Evolutionary conservation across 306 rosid genomes (phyloP).

Genomic region (Parietaria judaica): DNA sequence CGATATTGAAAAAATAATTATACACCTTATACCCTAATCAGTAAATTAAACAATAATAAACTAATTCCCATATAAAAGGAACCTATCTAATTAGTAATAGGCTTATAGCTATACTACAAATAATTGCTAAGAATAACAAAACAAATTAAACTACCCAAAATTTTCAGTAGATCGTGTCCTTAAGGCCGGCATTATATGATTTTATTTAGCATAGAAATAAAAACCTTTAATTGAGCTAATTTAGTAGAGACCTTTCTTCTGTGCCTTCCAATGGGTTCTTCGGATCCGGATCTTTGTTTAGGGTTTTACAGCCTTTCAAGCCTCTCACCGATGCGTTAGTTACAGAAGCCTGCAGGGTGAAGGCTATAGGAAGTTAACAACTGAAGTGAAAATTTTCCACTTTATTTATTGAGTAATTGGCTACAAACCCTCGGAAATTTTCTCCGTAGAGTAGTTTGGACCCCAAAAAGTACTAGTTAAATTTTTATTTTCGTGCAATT

Average conservation of each 20-base stretch:
- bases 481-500: too few species aligned
- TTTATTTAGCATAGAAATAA: background rate
- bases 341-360: slow-evolving; percentile 63
- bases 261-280: slow-evolving; percentile 72
- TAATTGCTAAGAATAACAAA: slow-evolving; percentile 5
- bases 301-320: slow-evolving; percentile 69
- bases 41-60: too few species aligned
- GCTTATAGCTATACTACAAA: background rate
- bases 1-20: too few species aligned
- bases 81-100: too few species aligned
- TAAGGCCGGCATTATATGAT: slow-evolving; percentile 4
- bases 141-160: background rate
- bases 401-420: too few species aligned
- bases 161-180: background rate
- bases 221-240: slow-evolving; percentile 9
- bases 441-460: too few species aligned
- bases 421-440: too few species aligned
- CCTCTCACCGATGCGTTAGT: slow-evolving; percentile 70
- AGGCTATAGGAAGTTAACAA: background rate
- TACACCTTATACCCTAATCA: too few species aligned
- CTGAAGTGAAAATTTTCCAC: too few species aligned
- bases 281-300: slow-evolving; percentile 88
- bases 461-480: too few species aligned
- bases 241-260: slow-evolving; percentile 68
- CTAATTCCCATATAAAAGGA: too few species aligned